Evolutionary conservation across 2,329 filamentous ascomycete species (phyloP), one percentile per base, ranked within the genome.

Genomic region (Alternaria novae-zelandiae): DNA sequence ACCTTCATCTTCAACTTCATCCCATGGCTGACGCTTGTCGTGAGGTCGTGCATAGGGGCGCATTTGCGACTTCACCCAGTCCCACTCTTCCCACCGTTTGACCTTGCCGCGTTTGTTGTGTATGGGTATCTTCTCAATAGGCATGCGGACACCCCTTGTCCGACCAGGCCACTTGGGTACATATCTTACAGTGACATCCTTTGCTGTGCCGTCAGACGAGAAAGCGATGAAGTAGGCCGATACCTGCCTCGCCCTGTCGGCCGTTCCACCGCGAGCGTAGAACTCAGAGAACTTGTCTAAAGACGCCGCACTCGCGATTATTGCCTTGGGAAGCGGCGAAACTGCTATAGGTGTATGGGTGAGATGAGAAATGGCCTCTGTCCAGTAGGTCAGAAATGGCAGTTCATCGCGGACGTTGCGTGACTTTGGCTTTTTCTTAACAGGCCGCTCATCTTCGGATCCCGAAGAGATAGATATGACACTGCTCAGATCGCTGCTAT

Each of bases 151-250:
- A 5, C 94, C 93, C 76, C 97, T 98, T 0, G 95, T 97, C 70
- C 94, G 91, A 5, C 96, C 95, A 1, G 96, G 96, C 77, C 94
- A 89, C 57, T 90, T 88, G 73, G 91, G 94, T 8, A 99, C 83
- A 78, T 99, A 99, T 26, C 96, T 88, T 11, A 96, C 90, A 0
- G 96, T 99, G 15, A 99, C 91, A 76, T 99, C 96, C 77, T 98
- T 98, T 12, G 93, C 94, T 0, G 93, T 94, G 3, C 92, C 93
- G 75, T 98, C 94, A 4, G 88, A 81, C 0, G 92, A 93, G 79
- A 92, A 93, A 0, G 91, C 94, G 20, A 98, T 84, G 3, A 97
- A 87, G 74, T 99, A 99, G 49, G 92, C 92, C 74, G 97, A 93
- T 12, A 97, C 88, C 78, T 98, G 95, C 70, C 93, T 95, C 0